Evolutionary conservation across 2,329 filamentous ascomycete genomes (phyloP), one percentile per base, ranked within the genome.

Genomic region (Raffaelea deltoideospora): DNA sequence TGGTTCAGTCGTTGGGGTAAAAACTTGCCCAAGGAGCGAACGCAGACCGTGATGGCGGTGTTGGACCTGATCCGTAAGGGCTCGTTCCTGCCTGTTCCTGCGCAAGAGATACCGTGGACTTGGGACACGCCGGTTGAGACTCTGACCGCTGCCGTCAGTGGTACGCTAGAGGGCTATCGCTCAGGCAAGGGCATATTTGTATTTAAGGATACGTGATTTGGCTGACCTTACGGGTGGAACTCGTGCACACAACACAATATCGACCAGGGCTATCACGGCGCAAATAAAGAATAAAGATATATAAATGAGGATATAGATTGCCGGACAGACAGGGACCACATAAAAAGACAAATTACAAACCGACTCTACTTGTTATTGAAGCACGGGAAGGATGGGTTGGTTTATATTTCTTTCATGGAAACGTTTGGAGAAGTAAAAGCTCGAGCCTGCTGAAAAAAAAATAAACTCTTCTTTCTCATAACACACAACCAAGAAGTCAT

Each of bases 1-100:
- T 98, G 90, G 90, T 76, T 96, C 19, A 90, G 81, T 52, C 75
- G 69, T 41, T 96, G 90, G 88, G 84, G 81, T 33, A 78, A 87
- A 52, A 61, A 67, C 43, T 69, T 95, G 48, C 71, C 76, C 0
- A 65, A 67, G 6, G 76, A 79, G 41, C 92, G 92, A 63, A 71
- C 72, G 53, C 70, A 68, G 51, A 93, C 85, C 31, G 76, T 96
- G n/a, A 70, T 79, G 19, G 83, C 94, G 58, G 78, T 98, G 26
- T 60, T 98, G 42, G 69, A 76, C 29, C 57, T 93, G 53, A 82
- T 79, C 20, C 65, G 82, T 14, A 60, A 72, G 35, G 84, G 84
- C 6, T 72, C 79, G 55, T 93, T 98, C 53, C 76, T 69, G 50
- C 84, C 94, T 53, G 76, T 76, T 2, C 90, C 90, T 0, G 73